These are phyloP conservation scores for Trichosporon coremiiforme DNA, from an alignment of 1,284 basidiomycete species.

Conservation along the genomic window DNA sequence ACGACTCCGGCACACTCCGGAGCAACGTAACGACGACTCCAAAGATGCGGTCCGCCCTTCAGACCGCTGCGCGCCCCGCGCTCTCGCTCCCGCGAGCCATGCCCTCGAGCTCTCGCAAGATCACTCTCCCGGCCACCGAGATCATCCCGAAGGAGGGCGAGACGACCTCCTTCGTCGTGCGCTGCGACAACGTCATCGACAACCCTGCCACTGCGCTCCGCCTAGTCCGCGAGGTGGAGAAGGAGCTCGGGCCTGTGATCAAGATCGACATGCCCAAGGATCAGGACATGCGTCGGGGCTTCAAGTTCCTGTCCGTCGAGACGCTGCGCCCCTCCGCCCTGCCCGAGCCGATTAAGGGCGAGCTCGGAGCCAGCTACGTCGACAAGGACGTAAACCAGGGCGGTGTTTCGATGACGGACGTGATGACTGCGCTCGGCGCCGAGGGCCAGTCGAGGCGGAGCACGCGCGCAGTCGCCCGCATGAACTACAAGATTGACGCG, in stretches of 20 bases:
- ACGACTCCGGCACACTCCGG: background rate
- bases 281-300: slow-evolving; percentile 32
- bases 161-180: slow-evolving; percentile 33
- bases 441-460: background rate
- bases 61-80: background rate
- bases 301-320: slow-evolving; percentile 32
- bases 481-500: slow-evolving; percentile 33
- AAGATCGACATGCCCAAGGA: slow-evolving; percentile 35
- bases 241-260: slow-evolving; percentile 37
- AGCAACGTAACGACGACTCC: background rate
- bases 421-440: slow-evolving; percentile 16
- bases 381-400: background rate
- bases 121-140: slow-evolving; percentile 36
- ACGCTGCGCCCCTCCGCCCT: slow-evolving; percentile 40
- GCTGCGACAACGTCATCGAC: slow-evolving; percentile 29
- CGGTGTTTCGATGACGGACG: slow-evolving; percentile 21
- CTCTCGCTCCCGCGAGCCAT: background rate
- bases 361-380: slow-evolving; percentile 37
- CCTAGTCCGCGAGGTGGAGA: slow-evolving; percentile 41
- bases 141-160: slow-evolving; percentile 32
- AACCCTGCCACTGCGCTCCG: slow-evolving; percentile 38
- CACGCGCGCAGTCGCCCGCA: background rate
- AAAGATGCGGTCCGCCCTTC: slow-evolving; percentile 1
- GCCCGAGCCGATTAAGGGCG: slow-evolving; percentile 33
- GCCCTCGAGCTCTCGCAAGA: slow-evolving; percentile 2